Percentiles rank a stretch among this genome's conserved stretches.
These are phyloP conservation scores for Coemansia javaensis DNA, from an alignment of 192 early-diverging fungal genomes.

Conservation along the genomic window DNA sequence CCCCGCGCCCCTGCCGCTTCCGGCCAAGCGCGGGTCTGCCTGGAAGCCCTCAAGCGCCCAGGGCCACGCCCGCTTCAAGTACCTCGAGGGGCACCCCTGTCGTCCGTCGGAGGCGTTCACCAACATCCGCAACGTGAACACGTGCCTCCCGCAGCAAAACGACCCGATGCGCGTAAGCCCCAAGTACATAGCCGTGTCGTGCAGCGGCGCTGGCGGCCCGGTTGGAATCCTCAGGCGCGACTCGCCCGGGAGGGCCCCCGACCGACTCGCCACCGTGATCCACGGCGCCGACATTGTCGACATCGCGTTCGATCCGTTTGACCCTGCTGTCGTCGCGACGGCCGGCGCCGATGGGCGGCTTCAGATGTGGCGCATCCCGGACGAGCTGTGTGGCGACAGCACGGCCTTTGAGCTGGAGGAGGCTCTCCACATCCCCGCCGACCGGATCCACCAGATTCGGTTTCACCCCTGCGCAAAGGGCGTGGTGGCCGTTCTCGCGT, in stretches of 20 bases:
- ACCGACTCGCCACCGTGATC: constrained; percentile 21
- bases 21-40: too few relatives aligned
- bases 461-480: constrained; percentile 36
- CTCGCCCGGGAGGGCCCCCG: constrained; percentile 59
- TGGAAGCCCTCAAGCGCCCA: constrained; percentile 3
- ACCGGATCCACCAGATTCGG: constrained; percentile 34
- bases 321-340: constrained; percentile 38
- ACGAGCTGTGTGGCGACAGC: constrained; percentile 13
- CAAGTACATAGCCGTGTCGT: constrained; percentile 65
- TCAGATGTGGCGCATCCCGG: constrained; percentile 44
- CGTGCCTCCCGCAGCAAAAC: constrained; percentile 32
- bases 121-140: constrained; percentile 47
- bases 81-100: constrained; percentile 55
- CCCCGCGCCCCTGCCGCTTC: not conserved
- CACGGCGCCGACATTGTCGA: constrained; percentile 57
- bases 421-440: constrained; percentile 33
- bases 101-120: constrained; percentile 63
- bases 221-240: constrained; percentile 62
- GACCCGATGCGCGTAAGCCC: constrained; percentile 47
- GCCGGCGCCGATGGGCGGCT: constrained; percentile 32
- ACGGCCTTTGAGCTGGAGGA: constrained; percentile 35
- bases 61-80: constrained; percentile 53
- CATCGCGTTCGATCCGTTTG: constrained; percentile 74
- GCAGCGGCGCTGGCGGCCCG: constrained; percentile 75
- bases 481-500: constrained; percentile 26